A percentile compares a stretch with the other conserved stretches of the same genome.
Evolutionary conservation across 108 stramenopile species (phyloP).

Genomic region (Cyclotella choctawhatcheeana): DNA sequence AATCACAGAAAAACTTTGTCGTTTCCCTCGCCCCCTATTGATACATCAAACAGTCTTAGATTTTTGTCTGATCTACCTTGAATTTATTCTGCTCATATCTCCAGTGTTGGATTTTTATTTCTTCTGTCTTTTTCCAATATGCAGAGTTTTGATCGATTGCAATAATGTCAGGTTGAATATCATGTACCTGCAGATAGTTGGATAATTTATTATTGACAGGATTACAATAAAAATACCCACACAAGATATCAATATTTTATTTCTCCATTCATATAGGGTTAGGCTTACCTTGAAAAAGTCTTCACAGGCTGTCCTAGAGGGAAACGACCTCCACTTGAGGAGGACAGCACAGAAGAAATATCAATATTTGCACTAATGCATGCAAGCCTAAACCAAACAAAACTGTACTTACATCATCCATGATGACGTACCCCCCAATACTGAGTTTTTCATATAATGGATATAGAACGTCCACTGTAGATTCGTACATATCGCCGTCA

Average conservation of each 20-base stretch:
- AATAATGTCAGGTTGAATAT: conserved; percentile 17
- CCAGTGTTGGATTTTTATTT: conserved; percentile 20
- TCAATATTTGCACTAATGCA: neutral
- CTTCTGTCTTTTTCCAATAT: conserved; percentile 29
- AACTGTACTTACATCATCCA: conserved; percentile 9
- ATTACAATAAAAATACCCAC: neutral
- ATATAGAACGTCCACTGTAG: conserved; percentile 54
- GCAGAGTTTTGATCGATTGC: conserved; percentile 11
- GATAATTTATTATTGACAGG: neutral
- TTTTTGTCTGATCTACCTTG: neutral
- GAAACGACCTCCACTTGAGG: conserved; percentile 7
- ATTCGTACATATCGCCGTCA: conserved; percentile 54
- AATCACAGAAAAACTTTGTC: too few relatives aligned
- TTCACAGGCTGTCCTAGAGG: conserved; percentile 15
- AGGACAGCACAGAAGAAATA: neutral
- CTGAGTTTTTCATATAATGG: conserved; percentile 39
- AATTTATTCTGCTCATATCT: conserved; percentile 26
- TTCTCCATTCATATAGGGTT: too few relatives aligned
- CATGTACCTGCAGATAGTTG: neutral
- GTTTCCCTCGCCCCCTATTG: too few relatives aligned
- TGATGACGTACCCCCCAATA: conserved; percentile 24
- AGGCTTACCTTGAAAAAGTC: conserved; percentile 18
- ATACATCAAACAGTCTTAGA: too few relatives aligned
- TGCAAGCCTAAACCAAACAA: neutral
- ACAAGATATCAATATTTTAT: neutral